A percentile compares a stretch with the other conserved stretches of the same genome.
Evolutionary conservation across 2,329 filamentous ascomycete genomes (phyloP).

Genomic region (Dactylonectria macrodidyma): DNA sequence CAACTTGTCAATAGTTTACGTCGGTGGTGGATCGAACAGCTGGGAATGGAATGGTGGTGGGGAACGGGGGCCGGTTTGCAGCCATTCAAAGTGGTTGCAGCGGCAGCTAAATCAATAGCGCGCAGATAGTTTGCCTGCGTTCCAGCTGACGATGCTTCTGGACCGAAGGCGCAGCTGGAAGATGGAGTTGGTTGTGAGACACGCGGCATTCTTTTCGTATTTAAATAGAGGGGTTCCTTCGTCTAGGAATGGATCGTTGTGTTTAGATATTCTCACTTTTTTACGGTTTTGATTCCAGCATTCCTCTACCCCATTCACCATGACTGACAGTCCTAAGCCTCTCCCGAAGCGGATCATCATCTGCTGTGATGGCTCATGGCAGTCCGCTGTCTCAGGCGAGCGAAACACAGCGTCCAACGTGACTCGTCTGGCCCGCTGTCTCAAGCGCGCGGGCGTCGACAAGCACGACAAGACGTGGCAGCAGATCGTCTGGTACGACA

Average conservation of each 20-base stretch:
- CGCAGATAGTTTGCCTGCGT: conserved; percentile 3
- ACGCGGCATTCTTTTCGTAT: neutral
- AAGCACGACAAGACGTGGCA: conserved; percentile 47
- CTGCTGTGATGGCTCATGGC: conserved; percentile 58
- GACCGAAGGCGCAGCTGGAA: neutral
- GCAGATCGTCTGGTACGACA: conserved; percentile 57
- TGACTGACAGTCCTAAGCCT: conserved; percentile 11
- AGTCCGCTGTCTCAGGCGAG: conserved; percentile 44
- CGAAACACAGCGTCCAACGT: conserved; percentile 52
- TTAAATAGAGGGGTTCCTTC: neutral
- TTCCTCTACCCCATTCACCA: neutral
- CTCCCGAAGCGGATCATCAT: conserved; percentile 49
- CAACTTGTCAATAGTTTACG: neutral
- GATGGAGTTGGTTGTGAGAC: neutral
- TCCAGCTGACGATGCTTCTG: neutral
- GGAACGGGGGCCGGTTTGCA: neutral
- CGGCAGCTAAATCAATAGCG: conserved; percentile 15
- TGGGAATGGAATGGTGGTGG: neutral
- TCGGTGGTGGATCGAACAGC: neutral
- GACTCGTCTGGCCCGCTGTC: conserved; percentile 50
- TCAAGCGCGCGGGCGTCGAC: conserved; percentile 44
- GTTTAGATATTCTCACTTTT: neutral
- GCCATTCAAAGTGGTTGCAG: conserved; percentile 12
- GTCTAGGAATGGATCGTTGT: neutral
- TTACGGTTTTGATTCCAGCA: neutral